Evolutionary conservation across 257 asterid genomes (phyloP).

Genomic region (Primulina tabacum): DNA sequence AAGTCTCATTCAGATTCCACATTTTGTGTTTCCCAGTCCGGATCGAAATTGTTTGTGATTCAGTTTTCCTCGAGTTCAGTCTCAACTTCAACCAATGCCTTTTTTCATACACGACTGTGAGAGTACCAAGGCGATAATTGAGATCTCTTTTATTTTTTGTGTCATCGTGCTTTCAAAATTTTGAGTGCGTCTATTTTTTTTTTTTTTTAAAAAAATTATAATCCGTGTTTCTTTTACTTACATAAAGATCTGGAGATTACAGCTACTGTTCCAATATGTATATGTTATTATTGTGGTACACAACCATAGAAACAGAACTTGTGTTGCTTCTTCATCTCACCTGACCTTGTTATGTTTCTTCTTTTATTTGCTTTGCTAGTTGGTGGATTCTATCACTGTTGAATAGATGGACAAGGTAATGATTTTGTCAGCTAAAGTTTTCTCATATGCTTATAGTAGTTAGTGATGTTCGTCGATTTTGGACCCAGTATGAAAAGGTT

Average conservation of each 20-base stretch:
- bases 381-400: constrained; percentile 28
- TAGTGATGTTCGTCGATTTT: constrained; percentile 23
- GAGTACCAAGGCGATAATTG: too few relatives aligned
- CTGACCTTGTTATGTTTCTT: constrained; percentile 14
- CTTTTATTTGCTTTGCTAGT: not conserved
- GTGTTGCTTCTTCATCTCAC: constrained; percentile 13
- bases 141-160: too few relatives aligned
- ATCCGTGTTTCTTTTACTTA: not conserved
- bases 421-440: not conserved
- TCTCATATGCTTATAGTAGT: constrained; percentile 3
- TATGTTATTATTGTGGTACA: constrained; percentile 15
- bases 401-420: constrained; percentile 82
- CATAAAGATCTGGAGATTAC: not conserved
- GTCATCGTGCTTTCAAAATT: not conserved
- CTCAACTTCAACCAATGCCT: too few relatives aligned
- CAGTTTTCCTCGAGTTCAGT: too few relatives aligned
- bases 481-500: constrained; percentile 78
- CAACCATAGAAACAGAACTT: not conserved
- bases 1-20: too few relatives aligned
- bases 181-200: not conserved
- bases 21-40: too few relatives aligned
- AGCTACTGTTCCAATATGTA: constrained; percentile 6
- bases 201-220: not conserved
- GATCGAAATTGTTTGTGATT: too few relatives aligned
- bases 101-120: too few relatives aligned